Percentiles rank a stretch among this genome's conserved stretches.
These are phyloP conservation scores for Vaucheria bursata DNA, from an alignment of 352 stramenopile genomes.

Conservation along the genomic window DNA sequence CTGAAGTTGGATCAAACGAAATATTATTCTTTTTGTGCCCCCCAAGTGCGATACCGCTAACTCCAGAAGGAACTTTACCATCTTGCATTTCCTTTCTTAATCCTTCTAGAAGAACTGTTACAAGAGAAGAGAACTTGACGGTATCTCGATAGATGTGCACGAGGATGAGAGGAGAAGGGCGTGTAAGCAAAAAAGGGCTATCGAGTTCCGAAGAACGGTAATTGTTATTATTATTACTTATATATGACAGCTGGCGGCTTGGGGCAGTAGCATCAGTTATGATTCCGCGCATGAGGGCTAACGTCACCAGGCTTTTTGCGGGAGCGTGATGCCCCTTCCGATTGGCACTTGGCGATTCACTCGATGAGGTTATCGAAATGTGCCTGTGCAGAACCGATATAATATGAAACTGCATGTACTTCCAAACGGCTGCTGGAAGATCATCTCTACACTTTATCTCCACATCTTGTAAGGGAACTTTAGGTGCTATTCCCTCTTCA, in stretches of 20 bases:
- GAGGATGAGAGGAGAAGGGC: slow-evolving; percentile 29
- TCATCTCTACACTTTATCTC: slow-evolving; percentile 30
- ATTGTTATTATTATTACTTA: background rate
- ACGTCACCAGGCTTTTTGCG: background rate
- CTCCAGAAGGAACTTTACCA: too few species aligned
- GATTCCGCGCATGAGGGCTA: background rate
- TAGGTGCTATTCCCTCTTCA: slow-evolving; percentile 13
- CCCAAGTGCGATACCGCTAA: too few species aligned
- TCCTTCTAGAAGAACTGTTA: background rate
- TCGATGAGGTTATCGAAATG: slow-evolving; percentile 14
- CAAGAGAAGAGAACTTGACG: slow-evolving; percentile 42
- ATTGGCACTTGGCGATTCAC: too few species aligned
- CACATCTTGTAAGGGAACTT: slow-evolving; percentile 23
- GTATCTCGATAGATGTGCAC: slow-evolving; percentile 32
- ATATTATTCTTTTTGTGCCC: too few species aligned
- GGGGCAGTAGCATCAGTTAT: background rate
- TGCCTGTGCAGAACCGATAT: slow-evolving; percentile 29
- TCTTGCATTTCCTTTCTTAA: background rate
- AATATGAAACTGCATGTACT: slow-evolving; percentile 38
- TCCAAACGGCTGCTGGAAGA: slow-evolving; percentile 33
- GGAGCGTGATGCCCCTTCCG: background rate
- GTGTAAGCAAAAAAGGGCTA: slow-evolving; percentile 25
- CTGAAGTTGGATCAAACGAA: background rate
- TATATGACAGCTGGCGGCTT: background rate
- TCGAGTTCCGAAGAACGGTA: slow-evolving; percentile 29